Evolutionary conservation across 83 land plant genomes (phyloP), one percentile per base, ranked within the genome.

Genomic region (Thuja plicata): DNA sequence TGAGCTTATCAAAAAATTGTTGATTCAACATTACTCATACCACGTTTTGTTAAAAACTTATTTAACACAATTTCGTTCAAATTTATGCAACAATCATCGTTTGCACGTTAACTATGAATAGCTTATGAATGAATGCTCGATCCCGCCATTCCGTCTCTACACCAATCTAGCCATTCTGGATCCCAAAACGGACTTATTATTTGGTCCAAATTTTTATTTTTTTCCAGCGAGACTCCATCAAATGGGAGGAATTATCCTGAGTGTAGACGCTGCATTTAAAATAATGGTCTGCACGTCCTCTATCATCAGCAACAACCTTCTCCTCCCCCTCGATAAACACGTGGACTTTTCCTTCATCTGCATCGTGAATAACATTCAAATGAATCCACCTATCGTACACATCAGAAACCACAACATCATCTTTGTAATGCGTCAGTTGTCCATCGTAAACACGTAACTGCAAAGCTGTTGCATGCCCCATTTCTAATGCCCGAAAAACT

Each of bases 171-270:
- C 50, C 50, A 46, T 46, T 46, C 0, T 46, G 0, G 45, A 43
- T 46, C 10, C 10, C 7, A 8, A 8, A 46, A 46, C 1, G 50
- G 50, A 46, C 50, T 46, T 8, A 8, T 46, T 0, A 52, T 52
- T 52, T 52, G 17, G 17, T 52, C 55, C 55, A 15, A 52, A 52
- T 1, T 52, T 83, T 89, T 1, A 91, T 87, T 2, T 32, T 54
- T 81, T 73, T 91, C 92, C 92, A 91, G 73, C 89, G 92, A 10
- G 92, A 88, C 45, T 91, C 92, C 90, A 89, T 89, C 52, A 41
- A 87, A 41, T 37, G 3, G 6, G 92, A 89, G 37, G 32, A 27
- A 57, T 87, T 57, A 2, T 60, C 27, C 35, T 89, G 88, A 10
- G 88, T 85, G 85, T 88, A 89, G 21, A 91, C 92, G 0, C 92